A percentile compares a stretch with the other conserved stretches of the same genome.
Evolutionary conservation across 179 eudicot genomes (phyloP).

Genomic region (Drosera spatulata): DNA sequence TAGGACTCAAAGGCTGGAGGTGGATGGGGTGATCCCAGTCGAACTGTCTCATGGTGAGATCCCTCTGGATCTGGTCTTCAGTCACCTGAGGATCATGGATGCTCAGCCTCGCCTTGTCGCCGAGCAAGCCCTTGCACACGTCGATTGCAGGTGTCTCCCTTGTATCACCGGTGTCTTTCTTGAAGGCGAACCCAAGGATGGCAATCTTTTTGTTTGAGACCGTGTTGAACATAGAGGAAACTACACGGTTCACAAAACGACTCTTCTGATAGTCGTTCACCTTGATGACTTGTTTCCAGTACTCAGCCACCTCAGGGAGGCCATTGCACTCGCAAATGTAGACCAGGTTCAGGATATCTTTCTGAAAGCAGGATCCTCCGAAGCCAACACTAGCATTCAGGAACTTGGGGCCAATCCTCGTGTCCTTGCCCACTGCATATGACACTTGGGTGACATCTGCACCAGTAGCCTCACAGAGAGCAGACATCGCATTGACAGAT

Average conservation of each 20-base stretch:
- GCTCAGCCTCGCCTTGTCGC: constrained; percentile 53
- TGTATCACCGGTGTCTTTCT: constrained; percentile 28
- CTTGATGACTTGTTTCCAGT: constrained; percentile 78
- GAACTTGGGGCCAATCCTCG: constrained; percentile 60
- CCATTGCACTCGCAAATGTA: no score
- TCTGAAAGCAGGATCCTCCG: constrained; percentile 11
- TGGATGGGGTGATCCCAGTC: constrained; percentile 21
- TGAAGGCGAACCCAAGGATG: no score
- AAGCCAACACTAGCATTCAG: constrained; percentile 76
- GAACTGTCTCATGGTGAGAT: constrained; percentile 60
- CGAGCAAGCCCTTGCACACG: constrained; percentile 65
- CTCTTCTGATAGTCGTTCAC: constrained; percentile 63
- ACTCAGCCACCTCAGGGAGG: constrained; percentile 47
- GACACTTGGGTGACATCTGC: constrained; percentile 46
- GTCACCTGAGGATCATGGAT: constrained; percentile 72
- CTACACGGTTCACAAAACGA: constrained; percentile 32
- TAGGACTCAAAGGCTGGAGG: constrained; percentile 60
- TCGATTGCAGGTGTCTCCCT: constrained; percentile 76
- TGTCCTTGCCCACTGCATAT: constrained; percentile 63
- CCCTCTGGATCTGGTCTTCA: constrained; percentile 68
- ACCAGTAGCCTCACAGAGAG: no score
- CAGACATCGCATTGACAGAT: no score
- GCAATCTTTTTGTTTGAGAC: no score
- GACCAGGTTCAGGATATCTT: no score
- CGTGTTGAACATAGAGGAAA: no score